These are phyloP conservation scores for Malassezia brasiliensis DNA, from an alignment of 1,284 basidiomycete species.

Conservation along the genomic window DNA sequence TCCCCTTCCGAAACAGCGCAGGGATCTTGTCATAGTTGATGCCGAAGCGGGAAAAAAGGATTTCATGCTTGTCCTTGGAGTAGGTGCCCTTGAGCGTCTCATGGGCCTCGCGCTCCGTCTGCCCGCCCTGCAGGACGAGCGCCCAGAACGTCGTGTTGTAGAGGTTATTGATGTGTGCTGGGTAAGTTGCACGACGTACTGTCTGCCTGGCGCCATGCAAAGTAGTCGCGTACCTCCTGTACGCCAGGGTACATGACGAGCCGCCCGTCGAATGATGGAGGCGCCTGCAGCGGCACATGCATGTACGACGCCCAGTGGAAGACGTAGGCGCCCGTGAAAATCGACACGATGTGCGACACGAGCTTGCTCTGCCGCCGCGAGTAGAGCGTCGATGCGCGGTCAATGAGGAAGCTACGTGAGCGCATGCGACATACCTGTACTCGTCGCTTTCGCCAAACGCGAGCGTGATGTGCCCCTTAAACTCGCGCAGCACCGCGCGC, in stretches of 20 bases:
- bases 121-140: conserved; percentile 66
- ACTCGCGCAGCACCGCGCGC: conserved; percentile 59
- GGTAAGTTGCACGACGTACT: conserved; percentile 56
- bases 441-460: conserved; percentile 96
- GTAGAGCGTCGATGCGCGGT: conserved; percentile 65
- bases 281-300: conserved; percentile 59
- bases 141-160: conserved; percentile 97
- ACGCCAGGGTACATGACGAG: conserved; percentile 70
- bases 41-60: conserved; percentile 67
- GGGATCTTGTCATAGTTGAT: conserved; percentile 80
- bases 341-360: conserved; percentile 72
- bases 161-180: conserved; percentile 94
- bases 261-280: conserved; percentile 80
- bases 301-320: conserved; percentile 75
- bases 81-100: conserved; percentile 65
- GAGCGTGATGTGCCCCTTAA: conserved; percentile 36
- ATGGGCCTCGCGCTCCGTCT: conserved; percentile 72
- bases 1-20: conserved; percentile 73
- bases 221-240: conserved; percentile 75
- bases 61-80: conserved; percentile 80
- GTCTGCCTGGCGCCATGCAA: conserved; percentile 88
- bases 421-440: conserved; percentile 60
- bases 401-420: conserved; percentile 68
- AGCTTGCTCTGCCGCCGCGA: conserved; percentile 82
- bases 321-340: conserved; percentile 86